A percentile compares a stretch with the other conserved stretches of the same genome.
These are phyloP conservation scores for Neonectria coccinea DNA, from an alignment of 2,329 filamentous ascomycete genomes.

Conservation along the genomic window DNA sequence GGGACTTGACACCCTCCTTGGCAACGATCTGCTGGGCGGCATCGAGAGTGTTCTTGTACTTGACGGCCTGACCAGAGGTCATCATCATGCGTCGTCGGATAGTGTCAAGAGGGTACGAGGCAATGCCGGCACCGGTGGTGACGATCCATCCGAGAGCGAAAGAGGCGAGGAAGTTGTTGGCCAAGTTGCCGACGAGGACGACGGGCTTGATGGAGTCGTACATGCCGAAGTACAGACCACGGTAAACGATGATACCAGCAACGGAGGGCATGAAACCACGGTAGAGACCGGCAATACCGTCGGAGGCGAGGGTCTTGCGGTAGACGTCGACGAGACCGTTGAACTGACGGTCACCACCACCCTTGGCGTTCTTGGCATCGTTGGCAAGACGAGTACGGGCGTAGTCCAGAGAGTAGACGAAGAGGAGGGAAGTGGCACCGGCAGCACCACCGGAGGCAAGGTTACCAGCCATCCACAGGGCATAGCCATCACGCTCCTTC, in stretches of 20 bases:
- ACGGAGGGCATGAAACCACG: constrained; percentile 99
- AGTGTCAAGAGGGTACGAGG: constrained; percentile 99
- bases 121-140: constrained; percentile 99
- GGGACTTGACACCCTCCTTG: constrained; percentile 97
- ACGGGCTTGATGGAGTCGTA: constrained; percentile 99
- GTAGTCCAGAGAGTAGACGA: constrained; percentile 99
- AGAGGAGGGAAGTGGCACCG: constrained; percentile 99
- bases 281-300: constrained; percentile 99
- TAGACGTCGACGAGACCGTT: constrained; percentile 99
- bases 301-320: constrained; percentile 99
- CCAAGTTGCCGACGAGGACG: constrained; percentile 88
- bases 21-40: constrained; percentile 96
- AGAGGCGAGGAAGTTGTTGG: constrained; percentile 99
- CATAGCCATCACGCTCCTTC: constrained; percentile 99
- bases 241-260: constrained; percentile 99
- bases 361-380: constrained; percentile 99
- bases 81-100: constrained; percentile 99
- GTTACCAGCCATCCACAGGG: constrained; percentile 99
- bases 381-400: constrained; percentile 99
- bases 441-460: constrained; percentile 99
- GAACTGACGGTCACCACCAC: constrained; percentile 98
- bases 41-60: constrained; percentile 98
- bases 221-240: constrained; percentile 99
- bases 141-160: constrained; percentile 99
- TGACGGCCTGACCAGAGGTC: constrained; percentile 97